A percentile compares a stretch with the other conserved stretches of the same genome.
phyloP scores from a whole-genome alignment of 2,329 filamentous ascomycete species.

The Ophiocordyceps camponoti-leonardi region DNA sequence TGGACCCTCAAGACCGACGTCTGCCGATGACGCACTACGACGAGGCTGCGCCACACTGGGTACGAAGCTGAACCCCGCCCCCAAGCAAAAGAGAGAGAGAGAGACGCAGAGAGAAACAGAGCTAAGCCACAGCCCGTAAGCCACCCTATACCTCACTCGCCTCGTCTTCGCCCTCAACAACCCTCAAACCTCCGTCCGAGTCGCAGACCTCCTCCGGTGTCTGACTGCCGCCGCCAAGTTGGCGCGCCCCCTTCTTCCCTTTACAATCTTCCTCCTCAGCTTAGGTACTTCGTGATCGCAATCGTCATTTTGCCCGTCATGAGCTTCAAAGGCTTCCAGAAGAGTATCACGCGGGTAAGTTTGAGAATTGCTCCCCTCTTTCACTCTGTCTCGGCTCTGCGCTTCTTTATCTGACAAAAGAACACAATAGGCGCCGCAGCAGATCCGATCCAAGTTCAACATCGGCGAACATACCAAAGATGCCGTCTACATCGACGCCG shows the following conservation, averaged over 20 bases:
- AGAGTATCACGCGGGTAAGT: conserved; percentile 66
- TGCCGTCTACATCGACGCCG: conserved; percentile 83
- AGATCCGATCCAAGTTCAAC: conserved; percentile 83
- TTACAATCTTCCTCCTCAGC: neutral
- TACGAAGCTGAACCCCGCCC: too few relatives aligned
- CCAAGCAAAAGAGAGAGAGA: neutral
- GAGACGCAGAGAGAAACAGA: too few relatives aligned
- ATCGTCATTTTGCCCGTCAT: conserved; percentile 30
- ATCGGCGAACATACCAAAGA: conserved; percentile 93
- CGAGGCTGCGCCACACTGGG: conserved; percentile 2
- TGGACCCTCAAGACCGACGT: neutral
- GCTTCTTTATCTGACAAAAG: neutral
- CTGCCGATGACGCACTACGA: neutral
- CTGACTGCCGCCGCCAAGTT: conserved; percentile 1
- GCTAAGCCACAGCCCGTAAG: neutral
- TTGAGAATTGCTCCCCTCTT: conserved; percentile 5
- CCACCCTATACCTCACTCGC: neutral
- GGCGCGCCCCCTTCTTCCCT: neutral
- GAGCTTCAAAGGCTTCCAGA: conserved; percentile 95
- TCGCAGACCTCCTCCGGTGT: neutral
- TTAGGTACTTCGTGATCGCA: neutral
- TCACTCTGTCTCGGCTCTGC: conserved; percentile 10
- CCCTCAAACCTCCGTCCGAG: neutral
- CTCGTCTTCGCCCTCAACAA: neutral
- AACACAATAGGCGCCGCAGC: conserved; percentile 57